Base-by-base conservation (phyloP, 2,329 filamentous ascomycete genomes). In the Davidsoniella virescens region DNA sequence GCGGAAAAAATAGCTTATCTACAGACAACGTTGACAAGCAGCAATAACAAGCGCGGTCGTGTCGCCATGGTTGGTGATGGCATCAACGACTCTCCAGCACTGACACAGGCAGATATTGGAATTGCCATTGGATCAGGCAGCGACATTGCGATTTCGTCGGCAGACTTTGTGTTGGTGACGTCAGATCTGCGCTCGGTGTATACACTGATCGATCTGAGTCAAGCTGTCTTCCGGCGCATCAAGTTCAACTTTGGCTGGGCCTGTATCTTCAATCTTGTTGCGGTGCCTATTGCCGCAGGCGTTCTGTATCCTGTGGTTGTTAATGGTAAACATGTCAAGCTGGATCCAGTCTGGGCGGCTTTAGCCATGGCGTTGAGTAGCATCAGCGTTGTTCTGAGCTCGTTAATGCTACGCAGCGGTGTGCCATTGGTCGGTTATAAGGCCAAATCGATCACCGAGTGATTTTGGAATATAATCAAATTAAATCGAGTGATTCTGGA, bases 361-460 rank as follows among this genome's bases (percentile, higher is more conserved):
- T 65, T 94, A 61, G 88, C 88, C 1, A 96, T 95, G 90, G 90
- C 90, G 23, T 64, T 88, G 63, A 94, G 87, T 64, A 90, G 84
- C 63, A 80, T 95, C 56, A 92, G 84, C 59, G 88, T 96, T 43
- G 83, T 95, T 47, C 66, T 77, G 60, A 94, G 87, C 62, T 90
- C 84, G 66, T 65, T 94, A 59, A 71, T 79, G 46, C 64, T 95
- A 66, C 75, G 80, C 61, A 72, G 63, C 50, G 55, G 61, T 45
- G 52, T 72, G 9, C 66, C 67, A 7, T 58, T 63, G 18, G 36
- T 73, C 8, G 70, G 71, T 2, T 75, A 71, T 57, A 61, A 67
- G 52, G 60, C 61, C 33, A 61, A 23, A 23, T 5, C 20, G 2
- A 5, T 23, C 20, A 23, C 20, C 5, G 56, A 54, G 57, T 49